Evolutionary conservation across 805 yeast genomes (phyloP).

Genomic region (Ogataea zsoltii): DNA sequence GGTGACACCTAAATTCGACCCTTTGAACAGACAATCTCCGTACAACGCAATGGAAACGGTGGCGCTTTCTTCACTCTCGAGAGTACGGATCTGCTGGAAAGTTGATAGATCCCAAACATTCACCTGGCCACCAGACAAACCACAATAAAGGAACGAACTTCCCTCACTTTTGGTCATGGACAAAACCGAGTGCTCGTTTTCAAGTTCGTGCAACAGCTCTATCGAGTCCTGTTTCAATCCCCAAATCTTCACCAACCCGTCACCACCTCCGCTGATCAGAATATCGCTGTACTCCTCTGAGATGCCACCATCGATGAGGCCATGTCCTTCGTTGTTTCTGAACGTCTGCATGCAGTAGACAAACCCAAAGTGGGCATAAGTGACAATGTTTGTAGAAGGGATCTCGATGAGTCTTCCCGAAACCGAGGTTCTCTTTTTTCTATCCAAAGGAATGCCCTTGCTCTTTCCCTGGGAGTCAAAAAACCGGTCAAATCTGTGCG

Average conservation of each 20-base stretch:
- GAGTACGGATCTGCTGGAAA: constrained; percentile 58
- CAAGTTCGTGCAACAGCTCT: constrained; percentile 41
- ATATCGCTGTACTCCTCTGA: constrained; percentile 36
- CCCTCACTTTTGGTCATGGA: constrained; percentile 62
- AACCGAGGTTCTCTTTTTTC: constrained; percentile 24
- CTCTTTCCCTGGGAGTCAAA: constrained; percentile 91
- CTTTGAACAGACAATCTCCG: constrained; percentile 62
- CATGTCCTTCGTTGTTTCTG: constrained; percentile 21
- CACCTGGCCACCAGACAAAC: constrained; percentile 71
- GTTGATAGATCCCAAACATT: constrained; percentile 88
- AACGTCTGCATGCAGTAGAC: constrained; percentile 65
- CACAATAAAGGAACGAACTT: constrained; percentile 78
- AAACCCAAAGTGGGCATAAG: constrained; percentile 91
- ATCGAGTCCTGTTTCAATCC: constrained; percentile 36
- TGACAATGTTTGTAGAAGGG: constrained; percentile 61
- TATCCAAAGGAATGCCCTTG: constrained; percentile 9
- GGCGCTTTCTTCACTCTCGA: constrained; percentile 45
- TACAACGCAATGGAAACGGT: constrained; percentile 61
- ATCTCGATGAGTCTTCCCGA: constrained; percentile 56
- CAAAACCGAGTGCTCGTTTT: constrained; percentile 69
- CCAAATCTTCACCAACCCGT: constrained; percentile 87
- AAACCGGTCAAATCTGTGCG: constrained; percentile 74
- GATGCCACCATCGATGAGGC: constrained; percentile 25
- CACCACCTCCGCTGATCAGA: constrained; percentile 82
- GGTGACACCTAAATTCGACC: constrained; percentile 51